These are phyloP conservation scores for Flueggea neowawraea DNA, from an alignment of 441 rosid species.

Conservation along the genomic window DNA sequence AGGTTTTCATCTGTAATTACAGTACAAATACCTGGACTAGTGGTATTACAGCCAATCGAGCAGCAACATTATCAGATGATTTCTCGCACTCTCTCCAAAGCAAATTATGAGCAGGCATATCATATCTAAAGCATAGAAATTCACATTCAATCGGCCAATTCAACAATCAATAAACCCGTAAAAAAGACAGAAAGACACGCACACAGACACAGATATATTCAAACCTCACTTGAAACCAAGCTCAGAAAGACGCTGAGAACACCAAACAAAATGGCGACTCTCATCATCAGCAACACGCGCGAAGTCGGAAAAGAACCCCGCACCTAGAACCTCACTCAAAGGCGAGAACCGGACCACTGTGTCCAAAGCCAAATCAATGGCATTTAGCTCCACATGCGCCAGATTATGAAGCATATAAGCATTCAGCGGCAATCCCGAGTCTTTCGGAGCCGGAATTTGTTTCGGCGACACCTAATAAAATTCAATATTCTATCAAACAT, in stretches of 20 bases:
- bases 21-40: conserved; percentile 62
- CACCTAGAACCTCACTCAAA: conserved; percentile 49
- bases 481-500: neutral
- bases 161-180: conserved; percentile 1
- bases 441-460: conserved; percentile 68
- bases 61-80: conserved; percentile 76
- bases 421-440: conserved; percentile 75
- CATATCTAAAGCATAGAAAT: conserved; percentile 44
- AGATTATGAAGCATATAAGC: conserved; percentile 88
- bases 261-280: conserved; percentile 96
- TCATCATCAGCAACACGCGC: conserved; percentile 97
- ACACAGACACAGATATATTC: neutral
- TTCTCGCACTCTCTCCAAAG: conserved; percentile 90
- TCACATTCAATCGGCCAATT: neutral
- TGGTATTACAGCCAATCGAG: conserved; percentile 84
- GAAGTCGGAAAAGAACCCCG: conserved; percentile 77
- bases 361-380: conserved; percentile 97
- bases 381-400: conserved; percentile 94
- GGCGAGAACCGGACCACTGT: conserved; percentile 92
- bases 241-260: conserved; percentile 85
- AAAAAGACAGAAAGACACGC: neutral
- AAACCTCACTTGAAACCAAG: conserved; percentile 74
- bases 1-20: too few species aligned
- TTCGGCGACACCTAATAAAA: conserved; percentile 65
- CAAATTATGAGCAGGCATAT: conserved; percentile 90